Evolutionary conservation across 768 basidiomycete species (phyloP).

Genomic region (Pisolithus sp.): DNA sequence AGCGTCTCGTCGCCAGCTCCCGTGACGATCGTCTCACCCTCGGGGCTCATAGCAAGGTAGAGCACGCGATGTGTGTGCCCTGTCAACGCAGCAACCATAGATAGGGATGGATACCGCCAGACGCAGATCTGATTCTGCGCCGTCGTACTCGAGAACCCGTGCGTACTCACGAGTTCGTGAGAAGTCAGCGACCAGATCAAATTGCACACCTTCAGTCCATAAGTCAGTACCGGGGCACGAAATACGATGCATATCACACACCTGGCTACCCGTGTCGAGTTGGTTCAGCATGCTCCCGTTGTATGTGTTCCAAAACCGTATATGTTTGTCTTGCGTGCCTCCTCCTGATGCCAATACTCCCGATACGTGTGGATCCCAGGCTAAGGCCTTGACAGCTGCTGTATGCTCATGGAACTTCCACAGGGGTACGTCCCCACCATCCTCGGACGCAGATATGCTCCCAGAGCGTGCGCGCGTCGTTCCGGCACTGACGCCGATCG

Average conservation of each 20-base stretch:
- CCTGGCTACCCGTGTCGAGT: slow-evolving; percentile 94
- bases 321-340: slow-evolving; percentile 98
- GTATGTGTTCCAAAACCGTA: slow-evolving; percentile 93
- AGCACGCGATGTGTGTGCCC: slow-evolving; percentile 94
- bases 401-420: slow-evolving; percentile 97
- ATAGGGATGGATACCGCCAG: slow-evolving; percentile 89
- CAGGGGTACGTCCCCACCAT: slow-evolving; percentile 55
- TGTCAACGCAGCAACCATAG: slow-evolving; percentile 90
- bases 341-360: slow-evolving; percentile 92
- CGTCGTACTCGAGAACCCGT: slow-evolving; percentile 90
- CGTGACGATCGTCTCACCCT: slow-evolving; percentile 96
- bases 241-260: slow-evolving; percentile 22
- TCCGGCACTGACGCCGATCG: slow-evolving; percentile 18
- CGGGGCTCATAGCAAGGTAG: slow-evolving; percentile 96
- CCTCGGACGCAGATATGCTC: slow-evolving; percentile 23
- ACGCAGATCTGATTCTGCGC: slow-evolving; percentile 96
- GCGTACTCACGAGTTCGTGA: slow-evolving; percentile 95
- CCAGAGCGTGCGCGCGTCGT: slow-evolving; percentile 24
- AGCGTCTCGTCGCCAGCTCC: slow-evolving; percentile 97
- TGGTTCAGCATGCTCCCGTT: slow-evolving; percentile 82
- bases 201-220: slow-evolving; percentile 78
- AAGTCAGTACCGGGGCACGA: background rate
- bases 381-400: slow-evolving; percentile 95
- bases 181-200: slow-evolving; percentile 94
- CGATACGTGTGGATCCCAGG: slow-evolving; percentile 94